phyloP scores from a whole-genome alignment of 2,329 filamentous ascomycete species.

The Arachnomyces sp. region DNA sequence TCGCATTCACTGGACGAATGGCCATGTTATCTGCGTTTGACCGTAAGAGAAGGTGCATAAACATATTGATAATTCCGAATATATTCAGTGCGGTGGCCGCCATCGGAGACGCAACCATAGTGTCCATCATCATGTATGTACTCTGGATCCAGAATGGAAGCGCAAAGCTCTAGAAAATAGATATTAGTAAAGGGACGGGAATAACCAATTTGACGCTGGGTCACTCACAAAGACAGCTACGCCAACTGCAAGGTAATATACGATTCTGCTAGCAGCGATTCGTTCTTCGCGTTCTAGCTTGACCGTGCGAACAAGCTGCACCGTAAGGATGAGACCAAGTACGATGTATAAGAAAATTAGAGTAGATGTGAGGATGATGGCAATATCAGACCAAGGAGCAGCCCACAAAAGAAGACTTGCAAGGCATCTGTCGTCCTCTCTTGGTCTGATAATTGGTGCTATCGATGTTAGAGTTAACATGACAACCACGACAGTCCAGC shows the following conservation, averaged over 20 bases:
- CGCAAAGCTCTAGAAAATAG: slow-evolving; percentile 10
- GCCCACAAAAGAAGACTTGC: slow-evolving; percentile 13
- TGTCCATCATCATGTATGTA: too few species aligned
- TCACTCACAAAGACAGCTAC: slow-evolving; percentile 17
- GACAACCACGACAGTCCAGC: slow-evolving; percentile 10
- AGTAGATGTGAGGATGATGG: slow-evolving; percentile 11
- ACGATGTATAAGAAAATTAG: slow-evolving; percentile 14
- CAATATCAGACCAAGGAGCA: slow-evolving; percentile 16
- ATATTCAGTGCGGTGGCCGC: slow-evolving; percentile 17
- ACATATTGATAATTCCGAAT: slow-evolving; percentile 15
- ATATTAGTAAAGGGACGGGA: background rate
- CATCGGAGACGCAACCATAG: slow-evolving; percentile 7
- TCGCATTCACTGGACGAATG: slow-evolving; percentile 6
- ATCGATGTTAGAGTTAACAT: slow-evolving; percentile 17
- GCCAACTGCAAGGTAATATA: slow-evolving; percentile 19
- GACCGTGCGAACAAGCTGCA: slow-evolving; percentile 13
- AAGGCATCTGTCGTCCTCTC: slow-evolving; percentile 11
- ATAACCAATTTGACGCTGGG: too few species aligned
- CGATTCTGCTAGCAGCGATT: slow-evolving; percentile 16
- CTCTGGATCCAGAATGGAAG: slow-evolving; percentile 16
- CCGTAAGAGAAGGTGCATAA: slow-evolving; percentile 19
- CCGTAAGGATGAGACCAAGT: slow-evolving; percentile 11
- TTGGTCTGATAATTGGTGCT: slow-evolving; percentile 13
- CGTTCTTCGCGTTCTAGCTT: slow-evolving; percentile 15
- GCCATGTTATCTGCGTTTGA: slow-evolving; percentile 13